Conservation (phyloP, 805 yeast species). For the Ogataea pini region DNA sequence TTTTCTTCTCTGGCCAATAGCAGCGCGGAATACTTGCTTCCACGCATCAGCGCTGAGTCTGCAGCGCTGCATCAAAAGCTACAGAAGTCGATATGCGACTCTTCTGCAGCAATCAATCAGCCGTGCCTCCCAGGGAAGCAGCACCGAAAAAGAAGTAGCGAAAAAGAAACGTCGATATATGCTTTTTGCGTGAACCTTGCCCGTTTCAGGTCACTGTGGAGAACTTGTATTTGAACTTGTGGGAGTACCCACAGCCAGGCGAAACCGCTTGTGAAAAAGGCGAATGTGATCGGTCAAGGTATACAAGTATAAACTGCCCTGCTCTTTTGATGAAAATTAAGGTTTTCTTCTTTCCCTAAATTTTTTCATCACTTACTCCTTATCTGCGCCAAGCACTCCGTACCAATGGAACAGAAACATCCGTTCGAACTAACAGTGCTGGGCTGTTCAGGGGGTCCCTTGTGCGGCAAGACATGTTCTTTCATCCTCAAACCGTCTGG, state of each 20-base stretch:
- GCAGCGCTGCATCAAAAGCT: not conserved
- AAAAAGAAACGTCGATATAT: not conserved
- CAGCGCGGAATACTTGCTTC: not conserved
- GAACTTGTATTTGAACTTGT: not conserved
- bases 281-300: no score
- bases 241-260: not conserved
- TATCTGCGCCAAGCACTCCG: not conserved
- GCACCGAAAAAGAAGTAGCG: not conserved
- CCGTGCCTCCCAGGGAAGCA: conserved; percentile 5
- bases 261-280: no score
- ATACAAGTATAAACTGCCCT: no score
- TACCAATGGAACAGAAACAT: not conserved
- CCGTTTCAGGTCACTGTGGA: conserved; percentile 8
- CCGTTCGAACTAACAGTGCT: conserved; percentile 61
- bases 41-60: conserved; percentile 2
- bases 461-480: conserved; percentile 69
- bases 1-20: conserved; percentile 1
- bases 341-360: not conserved
- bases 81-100: not conserved
- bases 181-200: conserved; percentile 1
- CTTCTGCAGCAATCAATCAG: conserved; percentile 1
- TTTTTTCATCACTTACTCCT: not conserved
- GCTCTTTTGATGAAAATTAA: not conserved
- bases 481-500: conserved; percentile 60
- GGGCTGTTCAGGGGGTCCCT: conserved; percentile 87